Evolutionary conservation across 345 rosid species (phyloP).

Genomic region (Populus simonii): DNA sequence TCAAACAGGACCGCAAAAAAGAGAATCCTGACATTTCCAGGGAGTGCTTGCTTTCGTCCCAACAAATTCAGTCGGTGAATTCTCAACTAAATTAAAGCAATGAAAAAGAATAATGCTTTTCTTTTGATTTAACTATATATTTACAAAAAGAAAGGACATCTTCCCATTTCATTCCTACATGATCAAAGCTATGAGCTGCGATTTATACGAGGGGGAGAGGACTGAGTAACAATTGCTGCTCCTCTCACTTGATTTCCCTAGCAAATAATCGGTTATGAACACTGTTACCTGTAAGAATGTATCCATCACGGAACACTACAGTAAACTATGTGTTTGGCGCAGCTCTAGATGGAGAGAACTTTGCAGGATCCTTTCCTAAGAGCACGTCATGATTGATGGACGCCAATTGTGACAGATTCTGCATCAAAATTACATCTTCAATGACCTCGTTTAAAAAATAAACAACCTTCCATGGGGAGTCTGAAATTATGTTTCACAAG

Average conservation of each 20-base stretch:
- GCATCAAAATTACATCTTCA: conserved; percentile 16
- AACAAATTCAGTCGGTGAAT: too few species aligned
- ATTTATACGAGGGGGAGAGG: not conserved
- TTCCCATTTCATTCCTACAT: conserved; percentile 6
- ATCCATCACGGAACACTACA: not conserved
- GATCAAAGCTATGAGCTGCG: not conserved
- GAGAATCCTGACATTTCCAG: too few species aligned
- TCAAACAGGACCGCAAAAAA: too few species aligned
- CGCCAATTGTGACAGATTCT: conserved; percentile 82
- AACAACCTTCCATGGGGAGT: too few species aligned
- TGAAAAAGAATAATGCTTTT: not conserved
- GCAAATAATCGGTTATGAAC: not conserved
- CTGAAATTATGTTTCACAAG: too few species aligned
- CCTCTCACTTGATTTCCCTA: not conserved
- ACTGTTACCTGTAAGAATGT: not conserved
- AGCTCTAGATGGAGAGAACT: conserved; percentile 46
- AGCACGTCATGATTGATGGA: conserved; percentile 72
- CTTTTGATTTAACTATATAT: not conserved
- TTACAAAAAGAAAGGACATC: not conserved
- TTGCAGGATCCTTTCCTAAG: conserved; percentile 54
- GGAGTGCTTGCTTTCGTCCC: too few species aligned
- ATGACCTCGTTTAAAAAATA: not conserved
- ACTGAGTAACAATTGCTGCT: not conserved
- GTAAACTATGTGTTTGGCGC: conserved; percentile 7
- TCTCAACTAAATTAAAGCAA: not conserved